Percentiles rank a stretch among this genome's conserved stretches.
These are phyloP conservation scores for Calophaca sinica DNA, from an alignment of 306 rosid species.

Conservation along the genomic window DNA sequence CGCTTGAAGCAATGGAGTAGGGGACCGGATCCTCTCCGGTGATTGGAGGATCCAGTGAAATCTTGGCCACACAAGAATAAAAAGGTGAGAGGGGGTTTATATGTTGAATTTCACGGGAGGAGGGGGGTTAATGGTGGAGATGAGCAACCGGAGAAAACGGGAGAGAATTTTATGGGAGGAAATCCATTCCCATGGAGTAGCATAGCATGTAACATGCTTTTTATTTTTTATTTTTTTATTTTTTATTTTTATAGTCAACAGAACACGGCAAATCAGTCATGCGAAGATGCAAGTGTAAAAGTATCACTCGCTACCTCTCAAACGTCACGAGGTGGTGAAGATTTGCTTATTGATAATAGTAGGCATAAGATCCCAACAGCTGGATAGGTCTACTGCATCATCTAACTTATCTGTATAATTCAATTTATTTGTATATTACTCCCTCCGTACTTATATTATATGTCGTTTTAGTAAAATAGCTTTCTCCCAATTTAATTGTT, in stretches of 20 bases:
- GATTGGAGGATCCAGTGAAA: no score
- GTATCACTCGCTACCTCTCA: constrained; percentile 23
- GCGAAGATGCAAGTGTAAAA: constrained; percentile 39
- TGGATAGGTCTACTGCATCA: constrained; percentile 19
- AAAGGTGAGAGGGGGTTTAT: no score
- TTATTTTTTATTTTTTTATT: neutral
- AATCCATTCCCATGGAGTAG: no score
- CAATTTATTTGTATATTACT: constrained; percentile 47
- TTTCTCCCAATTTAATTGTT: no score
- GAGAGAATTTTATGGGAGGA: no score
- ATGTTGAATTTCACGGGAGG: no score
- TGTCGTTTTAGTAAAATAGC: no score
- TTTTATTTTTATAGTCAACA: constrained; percentile 14
- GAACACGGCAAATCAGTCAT: constrained; percentile 27
- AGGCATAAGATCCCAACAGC: constrained; percentile 34
- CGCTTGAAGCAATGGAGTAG: constrained; percentile 51
- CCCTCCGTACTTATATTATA: no score
- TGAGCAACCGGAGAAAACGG: no score
- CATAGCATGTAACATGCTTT: constrained; percentile 1
- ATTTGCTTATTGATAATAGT: constrained; percentile 34
- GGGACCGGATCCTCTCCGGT: no score
- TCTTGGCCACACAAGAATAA: no score
- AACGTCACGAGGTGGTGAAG: constrained; percentile 16
- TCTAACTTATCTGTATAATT: constrained; percentile 49
- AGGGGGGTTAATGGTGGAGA: no score